Base-by-base conservation (phyloP, 768 basidiomycete species). In the Tricholoma matsutake region DNA sequence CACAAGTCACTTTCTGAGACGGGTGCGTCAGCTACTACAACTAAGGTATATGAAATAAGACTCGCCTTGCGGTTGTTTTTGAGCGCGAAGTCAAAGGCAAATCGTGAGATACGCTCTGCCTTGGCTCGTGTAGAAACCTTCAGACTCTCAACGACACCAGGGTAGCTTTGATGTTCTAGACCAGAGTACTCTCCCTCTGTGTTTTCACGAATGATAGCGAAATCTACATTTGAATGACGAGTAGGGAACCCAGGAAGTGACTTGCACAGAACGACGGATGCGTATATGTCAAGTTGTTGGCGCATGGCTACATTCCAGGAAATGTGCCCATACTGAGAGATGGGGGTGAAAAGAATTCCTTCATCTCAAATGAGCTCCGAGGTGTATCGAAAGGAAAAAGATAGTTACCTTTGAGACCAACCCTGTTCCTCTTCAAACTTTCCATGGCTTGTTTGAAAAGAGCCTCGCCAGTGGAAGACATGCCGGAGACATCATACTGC, bases 231-330 rank as follows among this genome's bases (percentile, higher is more conserved):
- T 62, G 86, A 81, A 77, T 99, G 97, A 64, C 97, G 91, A 37
- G 97, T 98, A 45, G 96, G 91, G 78, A 94, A 87, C 56, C 97
- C 97, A 11, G 94, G 93, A 56, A 98, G 86, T 51, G 96, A 94
- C 78, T 98, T 98, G 88, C 96, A 98, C 57, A 98, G 84, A 57
- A 98, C 95, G 67, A 98, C 92, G 9, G 96, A 98, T 22, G 97
- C 97, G 75, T 98, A 99, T 67, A 99, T 98, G 76, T 99, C 97
- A 64, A 99, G 91, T 72, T 96, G 92, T 74, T 98, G 96, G 66
- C 97, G 91, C 95, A 99, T 98, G 64, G 97, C 97, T 61, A 99
- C 97, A 73, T 99, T 99, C 97, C 97, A 99, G 61, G 97, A 98
- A 65, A 96, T 94, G 76, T 99, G 97, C 2, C 94, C 96, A 18